phyloP scores from a whole-genome alignment of 78 protist genomes.

The Fonticula alba region DNA sequence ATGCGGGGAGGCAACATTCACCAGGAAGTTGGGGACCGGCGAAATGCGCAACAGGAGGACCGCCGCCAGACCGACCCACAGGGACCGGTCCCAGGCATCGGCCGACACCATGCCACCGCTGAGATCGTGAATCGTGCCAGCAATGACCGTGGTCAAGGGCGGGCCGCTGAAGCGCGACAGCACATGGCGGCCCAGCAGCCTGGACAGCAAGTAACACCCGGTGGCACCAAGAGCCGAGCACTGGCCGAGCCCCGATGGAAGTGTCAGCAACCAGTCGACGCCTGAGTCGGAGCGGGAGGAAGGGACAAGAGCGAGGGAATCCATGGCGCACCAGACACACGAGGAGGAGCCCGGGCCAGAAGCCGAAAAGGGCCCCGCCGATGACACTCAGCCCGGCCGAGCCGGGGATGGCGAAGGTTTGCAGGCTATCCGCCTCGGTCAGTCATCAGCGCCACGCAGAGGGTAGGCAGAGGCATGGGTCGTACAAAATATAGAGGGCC shows the following conservation, averaged over 20 bases:
- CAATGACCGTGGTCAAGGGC: too few relatives aligned
- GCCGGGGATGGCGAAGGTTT: constrained; percentile 6
- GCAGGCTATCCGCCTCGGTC: neutral
- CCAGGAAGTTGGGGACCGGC: constrained; percentile 25
- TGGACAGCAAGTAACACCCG: neutral
- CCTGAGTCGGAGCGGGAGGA: neutral
- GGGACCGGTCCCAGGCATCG: neutral
- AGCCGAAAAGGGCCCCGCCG: constrained; percentile 1
- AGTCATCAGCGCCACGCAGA: neutral
- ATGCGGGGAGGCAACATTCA: constrained; percentile 8
- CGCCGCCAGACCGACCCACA: neutral
- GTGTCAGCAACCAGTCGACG: neutral
- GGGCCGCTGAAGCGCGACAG: too few relatives aligned
- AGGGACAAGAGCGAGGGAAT: neutral
- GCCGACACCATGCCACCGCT: neutral
- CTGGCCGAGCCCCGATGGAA: neutral
- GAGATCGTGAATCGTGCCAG: neutral
- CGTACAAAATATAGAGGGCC: neutral
- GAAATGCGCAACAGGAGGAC: constrained; percentile 11
- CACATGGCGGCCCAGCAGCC: neutral
- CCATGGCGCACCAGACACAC: neutral
- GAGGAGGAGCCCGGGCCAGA: neutral
- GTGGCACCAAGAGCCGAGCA: neutral
- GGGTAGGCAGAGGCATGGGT: neutral
- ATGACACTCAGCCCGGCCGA: neutral